Evolutionary conservation across 257 asterid genomes (phyloP).

Genomic region (Coffea eugenioides): DNA sequence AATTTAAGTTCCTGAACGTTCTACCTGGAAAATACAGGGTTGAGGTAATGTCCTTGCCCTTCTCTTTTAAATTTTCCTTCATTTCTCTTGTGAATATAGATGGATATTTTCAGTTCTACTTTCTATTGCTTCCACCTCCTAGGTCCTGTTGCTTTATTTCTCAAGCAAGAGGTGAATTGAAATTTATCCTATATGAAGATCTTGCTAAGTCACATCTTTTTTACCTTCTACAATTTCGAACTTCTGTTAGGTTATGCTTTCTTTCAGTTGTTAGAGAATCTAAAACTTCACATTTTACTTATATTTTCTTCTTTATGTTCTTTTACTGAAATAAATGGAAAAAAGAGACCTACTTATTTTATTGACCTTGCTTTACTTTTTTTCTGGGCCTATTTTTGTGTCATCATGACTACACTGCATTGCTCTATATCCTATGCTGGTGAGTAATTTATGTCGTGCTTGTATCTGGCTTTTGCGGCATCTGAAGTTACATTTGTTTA

Average conservation of each 20-base stretch:
- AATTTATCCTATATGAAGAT: not conserved
- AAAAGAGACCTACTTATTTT: not conserved
- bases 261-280: not conserved
- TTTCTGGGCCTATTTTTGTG: not conserved
- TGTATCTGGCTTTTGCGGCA: not conserved
- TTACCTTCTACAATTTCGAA: not conserved
- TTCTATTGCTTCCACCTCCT: conserved; percentile 3
- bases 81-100: not conserved
- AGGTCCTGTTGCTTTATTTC: not conserved
- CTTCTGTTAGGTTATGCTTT: not conserved
- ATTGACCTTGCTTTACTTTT: not conserved
- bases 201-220: not conserved
- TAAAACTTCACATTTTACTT: not conserved
- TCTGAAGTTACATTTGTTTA: not conserved
- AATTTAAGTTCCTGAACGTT: conserved; percentile 66
- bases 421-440: not conserved
- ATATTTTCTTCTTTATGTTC: not conserved
- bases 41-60: conserved; percentile 60
- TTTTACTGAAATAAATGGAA: not conserved
- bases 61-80: conserved; percentile 10
- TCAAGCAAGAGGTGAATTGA: not conserved
- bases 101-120: not conserved
- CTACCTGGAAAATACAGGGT: conserved; percentile 91
- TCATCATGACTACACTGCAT: not conserved
- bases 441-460: not conserved